phyloP scores from a whole-genome alignment of 225 moss, liverwort and hornwort genomes.

The Lunularia cruciata region DNA sequence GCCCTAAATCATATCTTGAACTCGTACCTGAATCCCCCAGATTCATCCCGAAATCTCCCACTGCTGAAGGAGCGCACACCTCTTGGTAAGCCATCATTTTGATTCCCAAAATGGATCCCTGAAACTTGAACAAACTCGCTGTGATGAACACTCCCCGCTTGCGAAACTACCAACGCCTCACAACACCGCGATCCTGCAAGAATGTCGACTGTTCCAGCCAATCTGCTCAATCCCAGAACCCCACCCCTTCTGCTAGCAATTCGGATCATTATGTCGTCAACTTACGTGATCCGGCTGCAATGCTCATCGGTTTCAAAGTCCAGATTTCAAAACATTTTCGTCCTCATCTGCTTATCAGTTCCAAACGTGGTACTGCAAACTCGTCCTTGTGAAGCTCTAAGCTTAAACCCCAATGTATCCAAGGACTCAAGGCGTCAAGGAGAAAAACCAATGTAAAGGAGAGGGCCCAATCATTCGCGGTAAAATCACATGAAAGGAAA shows the following conservation, averaged over 20 bases:
- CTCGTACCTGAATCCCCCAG: neutral
- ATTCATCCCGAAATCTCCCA: conserved; percentile 41
- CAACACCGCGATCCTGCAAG: conserved; percentile 4
- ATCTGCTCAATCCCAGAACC: conserved; percentile 3
- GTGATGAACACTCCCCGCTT: conserved; percentile 19
- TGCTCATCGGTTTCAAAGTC: conserved; percentile 10
- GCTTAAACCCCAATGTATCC: conserved; percentile 15
- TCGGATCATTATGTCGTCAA: conserved; percentile 38
- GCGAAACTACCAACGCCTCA: conserved; percentile 1
- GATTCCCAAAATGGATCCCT: conserved; percentile 3
- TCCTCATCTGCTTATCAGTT: neutral
- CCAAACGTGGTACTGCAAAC: neutral
- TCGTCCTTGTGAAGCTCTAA: neutral
- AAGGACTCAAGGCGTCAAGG: neutral
- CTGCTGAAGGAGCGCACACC: conserved; percentile 39
- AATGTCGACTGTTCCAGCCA: conserved; percentile 5
- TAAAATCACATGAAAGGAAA: neutral
- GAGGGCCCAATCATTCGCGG: too few species aligned
- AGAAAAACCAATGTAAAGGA: too few species aligned
- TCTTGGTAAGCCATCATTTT: neutral
- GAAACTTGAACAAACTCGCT: conserved; percentile 17
- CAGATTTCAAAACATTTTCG: neutral
- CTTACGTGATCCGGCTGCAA: conserved; percentile 9
- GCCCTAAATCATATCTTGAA: too few species aligned
- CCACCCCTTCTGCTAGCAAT: conserved; percentile 28